These are phyloP conservation scores for Thermoascus crustaceus DNA, from an alignment of 2,329 filamentous ascomycete species.

Conservation along the genomic window DNA sequence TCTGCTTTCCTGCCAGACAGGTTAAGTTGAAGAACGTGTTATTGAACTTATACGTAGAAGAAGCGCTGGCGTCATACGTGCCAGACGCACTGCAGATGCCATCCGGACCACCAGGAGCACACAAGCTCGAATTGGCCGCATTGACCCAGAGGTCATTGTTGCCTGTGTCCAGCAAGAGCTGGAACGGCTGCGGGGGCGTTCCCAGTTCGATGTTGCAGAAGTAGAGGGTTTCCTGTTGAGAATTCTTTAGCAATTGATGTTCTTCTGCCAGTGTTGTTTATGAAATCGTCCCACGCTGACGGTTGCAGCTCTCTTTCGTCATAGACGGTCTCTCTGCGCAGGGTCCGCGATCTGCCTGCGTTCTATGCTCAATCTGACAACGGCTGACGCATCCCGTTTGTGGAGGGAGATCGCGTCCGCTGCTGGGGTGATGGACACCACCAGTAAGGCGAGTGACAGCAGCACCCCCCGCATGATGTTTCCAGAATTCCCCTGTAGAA, in stretches of 20 bases:
- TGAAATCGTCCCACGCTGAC: no score
- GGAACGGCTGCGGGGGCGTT: slow-evolving; percentile 11
- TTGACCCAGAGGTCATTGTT: slow-evolving; percentile 12
- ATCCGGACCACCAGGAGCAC: no score
- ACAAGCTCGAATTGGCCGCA: no score
- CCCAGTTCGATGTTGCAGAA: slow-evolving; percentile 9
- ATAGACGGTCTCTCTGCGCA: no score
- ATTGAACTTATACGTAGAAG: slow-evolving; percentile 13
- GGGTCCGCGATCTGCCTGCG: background rate
- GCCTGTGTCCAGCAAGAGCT: slow-evolving; percentile 12
- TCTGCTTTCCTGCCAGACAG: slow-evolving; percentile 17
- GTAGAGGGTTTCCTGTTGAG: slow-evolving; percentile 1
- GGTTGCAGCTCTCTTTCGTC: no score
- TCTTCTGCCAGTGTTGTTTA: no score
- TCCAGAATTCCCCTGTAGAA: no score
- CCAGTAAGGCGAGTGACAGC: no score
- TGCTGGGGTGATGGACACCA: no score
- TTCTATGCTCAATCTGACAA: slow-evolving; percentile 1
- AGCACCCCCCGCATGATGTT: no score
- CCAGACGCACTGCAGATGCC: background rate
- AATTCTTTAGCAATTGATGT: no score
- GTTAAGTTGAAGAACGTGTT: background rate
- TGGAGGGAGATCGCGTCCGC: slow-evolving; percentile 1
- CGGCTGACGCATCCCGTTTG: slow-evolving; percentile 1
- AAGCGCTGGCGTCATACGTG: slow-evolving; percentile 13